Conservation (phyloP, 1,139 yeast species). For the Taphrina deformans region DNA sequence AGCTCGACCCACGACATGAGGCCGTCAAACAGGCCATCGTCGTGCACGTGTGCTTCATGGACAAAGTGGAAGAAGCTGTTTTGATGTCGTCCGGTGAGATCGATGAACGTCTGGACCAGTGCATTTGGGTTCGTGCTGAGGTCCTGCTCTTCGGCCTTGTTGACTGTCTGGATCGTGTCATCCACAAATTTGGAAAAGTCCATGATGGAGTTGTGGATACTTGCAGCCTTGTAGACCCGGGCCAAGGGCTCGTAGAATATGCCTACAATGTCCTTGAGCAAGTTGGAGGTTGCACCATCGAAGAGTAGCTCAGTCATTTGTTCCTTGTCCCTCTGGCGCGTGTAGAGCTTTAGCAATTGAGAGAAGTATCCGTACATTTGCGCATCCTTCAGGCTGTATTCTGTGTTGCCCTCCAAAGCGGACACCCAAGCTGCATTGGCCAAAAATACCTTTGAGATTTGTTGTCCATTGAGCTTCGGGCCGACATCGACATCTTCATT, state of each 20-base stretch:
- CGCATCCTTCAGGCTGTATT: conserved; percentile 41
- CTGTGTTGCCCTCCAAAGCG: conserved; percentile 42
- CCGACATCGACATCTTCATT: conserved; percentile 36
- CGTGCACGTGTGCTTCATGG: conserved; percentile 72
- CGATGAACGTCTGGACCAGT: conserved; percentile 65
- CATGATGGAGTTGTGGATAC: conserved; percentile 70
- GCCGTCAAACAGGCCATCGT: conserved; percentile 70
- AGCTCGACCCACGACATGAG: conserved; percentile 69
- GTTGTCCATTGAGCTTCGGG: conserved; percentile 36
- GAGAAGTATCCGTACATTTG: conserved; percentile 50
- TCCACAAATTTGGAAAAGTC: conserved; percentile 71
- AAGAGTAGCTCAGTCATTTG: conserved; percentile 76
- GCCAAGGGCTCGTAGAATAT: conserved; percentile 84
- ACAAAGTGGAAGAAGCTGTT: conserved; percentile 69
- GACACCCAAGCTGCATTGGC: conserved; percentile 49
- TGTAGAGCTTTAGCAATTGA: conserved; percentile 63
- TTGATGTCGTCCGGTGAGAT: conserved; percentile 67
- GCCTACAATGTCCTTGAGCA: conserved; percentile 70
- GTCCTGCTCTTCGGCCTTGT: conserved; percentile 54
- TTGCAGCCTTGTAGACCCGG: conserved; percentile 69
- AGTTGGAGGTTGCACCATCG: conserved; percentile 71
- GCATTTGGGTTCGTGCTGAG: conserved; percentile 49
- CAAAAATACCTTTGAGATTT: conserved; percentile 40
- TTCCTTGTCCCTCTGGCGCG: conserved; percentile 73
- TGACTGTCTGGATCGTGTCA: conserved; percentile 62